Evolutionary conservation across 441 rosid genomes (phyloP).

Genomic region (Brassica hybrid): DNA sequence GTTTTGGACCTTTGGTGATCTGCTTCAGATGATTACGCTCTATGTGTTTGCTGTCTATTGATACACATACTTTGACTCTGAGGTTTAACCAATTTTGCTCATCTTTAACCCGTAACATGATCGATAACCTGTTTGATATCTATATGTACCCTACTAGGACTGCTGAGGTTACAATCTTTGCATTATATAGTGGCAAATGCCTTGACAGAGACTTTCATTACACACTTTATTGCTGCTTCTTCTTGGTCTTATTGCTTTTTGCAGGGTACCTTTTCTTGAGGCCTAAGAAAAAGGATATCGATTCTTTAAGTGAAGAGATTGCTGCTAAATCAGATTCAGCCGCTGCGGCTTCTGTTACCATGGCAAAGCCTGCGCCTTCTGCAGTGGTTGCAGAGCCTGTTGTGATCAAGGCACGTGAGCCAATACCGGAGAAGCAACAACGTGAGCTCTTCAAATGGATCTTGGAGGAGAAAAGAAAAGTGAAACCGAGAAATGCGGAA

Average conservation of each 20-base stretch:
- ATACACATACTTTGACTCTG: too few species aligned
- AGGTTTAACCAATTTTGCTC: too few species aligned
- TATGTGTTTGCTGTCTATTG: too few species aligned
- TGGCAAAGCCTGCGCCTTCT: constrained; percentile 45
- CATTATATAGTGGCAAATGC: background rate
- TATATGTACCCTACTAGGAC: too few species aligned
- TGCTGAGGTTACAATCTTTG: background rate
- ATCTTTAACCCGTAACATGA: too few species aligned
- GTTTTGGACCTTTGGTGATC: background rate
- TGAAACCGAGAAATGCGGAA: constrained; percentile 64
- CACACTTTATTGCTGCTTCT: background rate
- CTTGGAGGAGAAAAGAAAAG: constrained; percentile 90
- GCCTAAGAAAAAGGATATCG: constrained; percentile 64
- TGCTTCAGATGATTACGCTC: background rate
- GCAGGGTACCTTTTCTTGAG: constrained; percentile 35
- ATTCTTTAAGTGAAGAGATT: constrained; percentile 45
- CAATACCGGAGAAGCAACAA: constrained; percentile 70
- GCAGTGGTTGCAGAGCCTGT: constrained; percentile 42
- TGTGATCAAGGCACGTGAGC: constrained; percentile 56
- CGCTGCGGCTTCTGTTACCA: constrained; percentile 29
- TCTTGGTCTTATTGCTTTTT: background rate
- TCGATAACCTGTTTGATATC: too few species aligned
- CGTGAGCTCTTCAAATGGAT: constrained; percentile 90
- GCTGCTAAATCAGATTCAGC: constrained; percentile 30
- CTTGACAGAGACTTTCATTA: background rate